These are phyloP conservation scores for Rutstroemia sp. DNA, from an alignment of 2,329 filamentous ascomycete genomes.

Conservation along the genomic window DNA sequence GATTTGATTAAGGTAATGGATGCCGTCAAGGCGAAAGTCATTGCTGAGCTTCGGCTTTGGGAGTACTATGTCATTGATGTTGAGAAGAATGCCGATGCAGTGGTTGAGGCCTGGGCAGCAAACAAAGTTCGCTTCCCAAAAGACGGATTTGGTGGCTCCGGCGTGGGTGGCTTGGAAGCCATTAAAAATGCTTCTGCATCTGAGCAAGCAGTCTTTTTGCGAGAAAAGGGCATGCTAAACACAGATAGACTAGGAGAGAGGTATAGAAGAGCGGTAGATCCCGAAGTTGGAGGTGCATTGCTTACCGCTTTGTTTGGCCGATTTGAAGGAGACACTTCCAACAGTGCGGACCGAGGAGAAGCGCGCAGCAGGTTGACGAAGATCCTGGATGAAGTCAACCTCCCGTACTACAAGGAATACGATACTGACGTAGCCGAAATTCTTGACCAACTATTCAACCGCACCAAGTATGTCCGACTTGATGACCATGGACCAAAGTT, in stretches of 20 bases:
- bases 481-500: constrained; percentile 85
- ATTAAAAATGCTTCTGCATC: constrained; percentile 49
- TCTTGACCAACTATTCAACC: constrained; percentile 84
- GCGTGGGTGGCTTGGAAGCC: constrained; percentile 42
- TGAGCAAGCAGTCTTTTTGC: constrained; percentile 48
- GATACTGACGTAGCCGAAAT: constrained; percentile 77
- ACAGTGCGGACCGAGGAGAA: constrained; percentile 42
- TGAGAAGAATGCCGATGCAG: constrained; percentile 60
- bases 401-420: constrained; percentile 87
- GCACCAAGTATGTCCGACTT: constrained; percentile 90
- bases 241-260: constrained; percentile 72
- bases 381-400: constrained; percentile 76
- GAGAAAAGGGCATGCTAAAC: constrained; percentile 61
- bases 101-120: constrained; percentile 63
- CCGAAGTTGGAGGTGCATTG: constrained; percentile 61
- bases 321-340: constrained; percentile 45
- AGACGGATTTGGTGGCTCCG: constrained; percentile 40
- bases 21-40: constrained; percentile 71
- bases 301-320: constrained; percentile 62
- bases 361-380: constrained; percentile 49
- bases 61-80: constrained; percentile 87
- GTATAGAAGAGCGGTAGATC: constrained; percentile 64
- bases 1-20: constrained; percentile 80
- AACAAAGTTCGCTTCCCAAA: constrained; percentile 50
- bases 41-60: constrained; percentile 76